Evolutionary conservation across 2,329 filamentous ascomycete species (phyloP).

Genomic region (Pezicula carpinea): DNA sequence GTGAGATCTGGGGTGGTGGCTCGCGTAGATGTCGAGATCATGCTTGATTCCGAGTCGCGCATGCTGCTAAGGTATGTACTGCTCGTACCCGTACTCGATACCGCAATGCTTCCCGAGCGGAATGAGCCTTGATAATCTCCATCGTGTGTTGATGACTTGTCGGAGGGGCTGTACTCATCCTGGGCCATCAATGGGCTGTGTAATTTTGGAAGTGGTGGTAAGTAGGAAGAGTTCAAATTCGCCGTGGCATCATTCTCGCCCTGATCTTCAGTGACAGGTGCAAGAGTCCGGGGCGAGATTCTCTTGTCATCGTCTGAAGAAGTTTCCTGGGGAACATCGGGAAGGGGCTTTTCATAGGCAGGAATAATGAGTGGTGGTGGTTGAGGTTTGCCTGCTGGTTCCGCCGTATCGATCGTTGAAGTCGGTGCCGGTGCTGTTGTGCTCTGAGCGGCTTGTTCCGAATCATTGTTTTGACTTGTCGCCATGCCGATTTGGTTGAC

Average conservation of each 20-base stretch:
- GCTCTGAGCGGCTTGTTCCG: conserved; percentile 27
- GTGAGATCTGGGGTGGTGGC: conserved; percentile 76
- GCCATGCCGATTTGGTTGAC: conserved; percentile 29
- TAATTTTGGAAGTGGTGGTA: conserved; percentile 55
- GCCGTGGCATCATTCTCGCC: conserved; percentile 32
- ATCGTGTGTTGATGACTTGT: conserved; percentile 42
- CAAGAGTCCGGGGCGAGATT: conserved; percentile 8
- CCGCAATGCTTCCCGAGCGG: conserved; percentile 65
- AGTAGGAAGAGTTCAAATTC: conserved; percentile 41
- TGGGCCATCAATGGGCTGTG: conserved; percentile 44
- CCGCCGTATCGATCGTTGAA: conserved; percentile 7
- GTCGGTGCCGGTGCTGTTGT: background rate
- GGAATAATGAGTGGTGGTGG: conserved; percentile 42
- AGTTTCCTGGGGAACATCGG: conserved; percentile 49
- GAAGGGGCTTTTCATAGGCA: conserved; percentile 61
- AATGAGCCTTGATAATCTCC: conserved; percentile 47
- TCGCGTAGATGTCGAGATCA: conserved; percentile 79
- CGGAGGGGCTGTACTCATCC: conserved; percentile 44
- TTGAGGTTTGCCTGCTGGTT: conserved; percentile 35
- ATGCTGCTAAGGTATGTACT: conserved; percentile 70
- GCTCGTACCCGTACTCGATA: conserved; percentile 72
- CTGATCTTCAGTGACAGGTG: conserved; percentile 18
- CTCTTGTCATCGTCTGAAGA: conserved; percentile 22
- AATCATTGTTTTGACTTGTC: conserved; percentile 14
- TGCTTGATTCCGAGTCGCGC: conserved; percentile 75